phyloP scores from a whole-genome alignment of 768 basidiomycete genomes.

The Termitomyces sp. region DNA sequence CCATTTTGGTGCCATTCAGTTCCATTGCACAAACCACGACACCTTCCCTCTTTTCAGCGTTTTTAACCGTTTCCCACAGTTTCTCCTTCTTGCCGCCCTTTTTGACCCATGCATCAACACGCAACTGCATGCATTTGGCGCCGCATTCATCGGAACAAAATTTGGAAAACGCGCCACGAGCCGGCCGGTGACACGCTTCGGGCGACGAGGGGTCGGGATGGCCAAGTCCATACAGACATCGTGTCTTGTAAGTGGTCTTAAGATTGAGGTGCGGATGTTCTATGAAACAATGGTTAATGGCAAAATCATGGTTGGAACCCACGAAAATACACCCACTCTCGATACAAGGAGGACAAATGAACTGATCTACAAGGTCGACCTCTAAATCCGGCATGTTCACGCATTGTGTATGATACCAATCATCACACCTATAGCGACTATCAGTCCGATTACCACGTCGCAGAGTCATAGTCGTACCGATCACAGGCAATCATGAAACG shows the following conservation, averaged over 20 bases:
- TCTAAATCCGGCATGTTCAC: constrained; percentile 76
- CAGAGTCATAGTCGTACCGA: constrained; percentile 43
- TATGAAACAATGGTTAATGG: constrained; percentile 19
- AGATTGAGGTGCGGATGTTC: constrained; percentile 56
- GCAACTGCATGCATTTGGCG: constrained; percentile 61
- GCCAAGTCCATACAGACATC: constrained; percentile 67
- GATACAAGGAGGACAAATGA: constrained; percentile 81
- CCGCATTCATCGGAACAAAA: constrained; percentile 92
- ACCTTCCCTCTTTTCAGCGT: constrained; percentile 66
- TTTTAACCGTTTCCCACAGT: constrained; percentile 72
- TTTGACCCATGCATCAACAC: constrained; percentile 56
- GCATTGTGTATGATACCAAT: constrained; percentile 91
- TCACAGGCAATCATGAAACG: constrained; percentile 92
- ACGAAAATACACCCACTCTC: constrained; percentile 46
- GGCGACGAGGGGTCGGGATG: constrained; percentile 57
- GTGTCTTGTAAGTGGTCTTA: constrained; percentile 73
- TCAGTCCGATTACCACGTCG: neutral
- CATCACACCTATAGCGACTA: constrained; percentile 64
- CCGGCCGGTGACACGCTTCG: constrained; percentile 73
- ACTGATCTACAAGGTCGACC: constrained; percentile 87
- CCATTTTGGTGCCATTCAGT: constrained; percentile 16
- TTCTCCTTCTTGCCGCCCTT: constrained; percentile 57
- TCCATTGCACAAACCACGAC: constrained; percentile 46
- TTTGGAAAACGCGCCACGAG: constrained; percentile 80
- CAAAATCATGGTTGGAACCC: neutral